Evolutionary conservation across 73 alveolate genomes (phyloP), one percentile per base, ranked within the genome.

Genomic region (Tetrahymena elliotti): DNA sequence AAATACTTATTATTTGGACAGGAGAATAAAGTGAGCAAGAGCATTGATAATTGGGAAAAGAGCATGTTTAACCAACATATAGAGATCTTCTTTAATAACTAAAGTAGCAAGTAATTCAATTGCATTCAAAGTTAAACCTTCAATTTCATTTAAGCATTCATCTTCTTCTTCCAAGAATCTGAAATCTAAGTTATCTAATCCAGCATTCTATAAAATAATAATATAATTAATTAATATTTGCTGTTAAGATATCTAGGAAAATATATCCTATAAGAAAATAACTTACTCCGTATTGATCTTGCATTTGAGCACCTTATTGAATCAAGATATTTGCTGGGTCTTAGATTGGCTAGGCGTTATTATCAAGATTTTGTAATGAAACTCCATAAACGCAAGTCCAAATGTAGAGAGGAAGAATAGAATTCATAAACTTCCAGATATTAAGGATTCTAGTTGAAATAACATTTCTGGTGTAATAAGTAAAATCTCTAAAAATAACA

Each of bases 151-250:
- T 27, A 84, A 41, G 37, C 93, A 94, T 52, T 94, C 96, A 33
- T 94, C 96, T 83, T 94, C 96, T 92, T 94, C 96, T 84, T 94
- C 93, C 6, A 94, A 54, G 47, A 84, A 94, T 92, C 93, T 94
- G 18, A 83, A 94, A 35, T 94, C 96, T 52, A 94, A 84, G n/a
- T 94, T 94, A 52, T 84, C 38, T 16, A 41, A 16, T 24, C 37
- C 33, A n/a, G n/a, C 22, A 83, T 16, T 27, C 93, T 94, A 52
- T 94, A 20, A 35, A 18, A 37, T 35, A n/a, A 39, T 4, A 22
- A 68, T 68, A 3, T 27, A 7, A 68, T 40, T 40, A 40, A 40
- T 40, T 40, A 40, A 40, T 10, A 40, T n/a, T n/a, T n/a, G n/a
- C n/a, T n/a, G n/a, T n/a, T n/a, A n/a, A n/a, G n/a, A n/a, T n/a